Evolutionary conservation across 2,329 filamentous ascomycete genomes (phyloP).

Genomic region (Magnaporthiopsis rhizophila): DNA sequence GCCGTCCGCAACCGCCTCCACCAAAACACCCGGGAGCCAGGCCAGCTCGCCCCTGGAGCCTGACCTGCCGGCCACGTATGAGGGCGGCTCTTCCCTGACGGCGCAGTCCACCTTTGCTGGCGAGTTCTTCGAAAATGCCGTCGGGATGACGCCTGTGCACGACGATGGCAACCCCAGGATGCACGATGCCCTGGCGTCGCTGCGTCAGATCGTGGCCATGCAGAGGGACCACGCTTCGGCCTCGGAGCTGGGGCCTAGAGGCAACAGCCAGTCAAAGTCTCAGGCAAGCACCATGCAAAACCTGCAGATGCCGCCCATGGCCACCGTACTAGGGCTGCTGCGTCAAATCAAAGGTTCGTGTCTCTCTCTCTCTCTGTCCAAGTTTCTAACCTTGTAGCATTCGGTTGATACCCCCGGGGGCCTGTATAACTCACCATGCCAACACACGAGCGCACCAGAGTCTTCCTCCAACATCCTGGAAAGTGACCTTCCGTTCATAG

Average conservation of each 20-base stretch:
- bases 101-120: slow-evolving; percentile 2
- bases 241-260: background rate
- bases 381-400: too few species aligned
- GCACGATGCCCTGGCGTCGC: slow-evolving; percentile 1
- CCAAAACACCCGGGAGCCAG: background rate
- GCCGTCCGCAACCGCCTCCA: background rate
- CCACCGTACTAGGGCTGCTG: background rate
- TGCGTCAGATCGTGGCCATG: slow-evolving; percentile 4
- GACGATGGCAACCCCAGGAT: slow-evolving; percentile 2
- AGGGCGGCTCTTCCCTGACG: slow-evolving; percentile 3
- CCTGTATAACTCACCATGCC: background rate
- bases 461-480: background rate
- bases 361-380: too few species aligned
- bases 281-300: background rate
- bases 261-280: background rate
- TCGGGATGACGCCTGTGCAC: background rate
- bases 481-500: slow-evolving; percentile 1
- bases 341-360: background rate
- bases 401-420: too few species aligned
- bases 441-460: background rate
- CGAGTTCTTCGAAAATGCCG: slow-evolving; percentile 3
- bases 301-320: slow-evolving; percentile 4
- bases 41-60: slow-evolving; percentile 1
- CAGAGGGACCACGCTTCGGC: background rate
- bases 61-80: slow-evolving; percentile 1